phyloP scores from a whole-genome alignment of 305 asterid species.

The Caryopteris hybrid region DNA sequence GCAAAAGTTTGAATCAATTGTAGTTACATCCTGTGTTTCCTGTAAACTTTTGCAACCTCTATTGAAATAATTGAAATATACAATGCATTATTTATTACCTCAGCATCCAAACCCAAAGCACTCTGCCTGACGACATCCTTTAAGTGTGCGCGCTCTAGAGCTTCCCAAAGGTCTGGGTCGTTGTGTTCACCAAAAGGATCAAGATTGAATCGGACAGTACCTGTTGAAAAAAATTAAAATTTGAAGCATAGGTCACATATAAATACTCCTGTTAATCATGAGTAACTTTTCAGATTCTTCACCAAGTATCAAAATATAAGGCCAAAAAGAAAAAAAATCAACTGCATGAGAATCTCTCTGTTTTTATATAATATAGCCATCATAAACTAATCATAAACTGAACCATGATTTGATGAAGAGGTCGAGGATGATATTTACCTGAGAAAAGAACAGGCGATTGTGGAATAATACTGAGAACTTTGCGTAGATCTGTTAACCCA shows the following conservation, averaged over 20 bases:
- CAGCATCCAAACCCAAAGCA: conserved; percentile 69
- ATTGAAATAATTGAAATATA: not conserved
- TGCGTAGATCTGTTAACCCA: conserved; percentile 82
- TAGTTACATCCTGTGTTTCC: not conserved
- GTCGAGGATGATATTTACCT: conserved; percentile 38
- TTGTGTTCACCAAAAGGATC: conserved; percentile 83
- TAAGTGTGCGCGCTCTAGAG: conserved; percentile 74
- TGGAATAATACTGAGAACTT: conserved; percentile 90
- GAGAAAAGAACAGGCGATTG: conserved; percentile 96
- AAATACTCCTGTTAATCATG: not conserved
- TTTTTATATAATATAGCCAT: too few relatives aligned
- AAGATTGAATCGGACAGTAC: conserved; percentile 75
- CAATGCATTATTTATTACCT: conserved; percentile 35
- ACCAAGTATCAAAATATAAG: not conserved
- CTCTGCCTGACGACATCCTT: conserved; percentile 66
- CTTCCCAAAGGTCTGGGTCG: conserved; percentile 85
- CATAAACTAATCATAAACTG: not conserved
- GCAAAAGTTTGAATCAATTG: not conserved
- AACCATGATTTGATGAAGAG: not conserved
- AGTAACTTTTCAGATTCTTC: not conserved
- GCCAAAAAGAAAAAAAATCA: too few relatives aligned
- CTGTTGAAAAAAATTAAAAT: conserved; percentile 22
- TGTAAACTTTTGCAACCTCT: not conserved
- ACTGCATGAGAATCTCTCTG: not conserved
- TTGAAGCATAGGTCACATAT: conserved; percentile 1